Percentiles rank a stretch among this genome's conserved stretches.
phyloP scores from a whole-genome alignment of 768 basidiomycete genomes.

The Agrocybe praecox region DNA sequence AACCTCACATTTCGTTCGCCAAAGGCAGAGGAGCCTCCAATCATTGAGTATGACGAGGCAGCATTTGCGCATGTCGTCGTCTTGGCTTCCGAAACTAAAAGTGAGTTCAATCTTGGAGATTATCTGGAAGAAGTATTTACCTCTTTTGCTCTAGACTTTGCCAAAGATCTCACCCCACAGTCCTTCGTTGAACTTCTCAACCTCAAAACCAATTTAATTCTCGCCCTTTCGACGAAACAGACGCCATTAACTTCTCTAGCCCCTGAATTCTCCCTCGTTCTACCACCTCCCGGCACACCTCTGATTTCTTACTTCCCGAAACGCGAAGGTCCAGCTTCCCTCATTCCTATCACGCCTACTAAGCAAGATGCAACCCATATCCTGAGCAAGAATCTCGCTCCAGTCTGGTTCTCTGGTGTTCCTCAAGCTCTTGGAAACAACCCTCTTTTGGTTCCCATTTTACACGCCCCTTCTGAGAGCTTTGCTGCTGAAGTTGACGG shows the following conservation, averaged over 20 bases:
- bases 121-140: background rate
- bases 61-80: slow-evolving; percentile 86
- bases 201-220: slow-evolving; percentile 78
- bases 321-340: slow-evolving; percentile 60
- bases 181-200: slow-evolving; percentile 72
- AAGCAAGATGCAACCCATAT: slow-evolving; percentile 36
- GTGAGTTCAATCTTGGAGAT: slow-evolving; percentile 43
- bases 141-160: slow-evolving; percentile 49
- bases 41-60: slow-evolving; percentile 72
- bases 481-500: slow-evolving; percentile 75
- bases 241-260: slow-evolving; percentile 77
- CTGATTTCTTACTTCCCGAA: slow-evolving; percentile 87
- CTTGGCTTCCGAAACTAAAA: slow-evolving; percentile 84
- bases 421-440: slow-evolving; percentile 68
- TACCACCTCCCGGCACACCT: slow-evolving; percentile 82
- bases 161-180: slow-evolving; percentile 81
- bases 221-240: slow-evolving; percentile 78
- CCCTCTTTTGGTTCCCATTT: slow-evolving; percentile 81
- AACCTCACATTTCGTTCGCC: slow-evolving; percentile 85
- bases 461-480: slow-evolving; percentile 75
- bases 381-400: slow-evolving; percentile 48
- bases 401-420: slow-evolving; percentile 79
- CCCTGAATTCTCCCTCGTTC: slow-evolving; percentile 88
- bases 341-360: slow-evolving; percentile 66
- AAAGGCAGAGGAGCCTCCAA: slow-evolving; percentile 66